Evolutionary conservation across 2,329 filamentous ascomycete species (phyloP).

Genomic region (Dactylonectria estremocensis): DNA sequence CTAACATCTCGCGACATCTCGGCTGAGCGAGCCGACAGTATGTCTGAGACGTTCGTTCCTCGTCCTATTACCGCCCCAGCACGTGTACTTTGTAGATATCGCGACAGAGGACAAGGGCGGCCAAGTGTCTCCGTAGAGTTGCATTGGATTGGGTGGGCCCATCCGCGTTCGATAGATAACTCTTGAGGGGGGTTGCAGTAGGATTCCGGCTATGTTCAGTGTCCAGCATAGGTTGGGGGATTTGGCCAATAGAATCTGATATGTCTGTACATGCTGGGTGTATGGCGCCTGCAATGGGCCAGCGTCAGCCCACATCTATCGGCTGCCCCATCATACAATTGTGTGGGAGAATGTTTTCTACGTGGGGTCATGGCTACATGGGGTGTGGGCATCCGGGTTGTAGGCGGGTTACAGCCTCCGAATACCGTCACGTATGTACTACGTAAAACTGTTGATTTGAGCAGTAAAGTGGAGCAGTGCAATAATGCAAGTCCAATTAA

Average conservation of each 20-base stretch:
- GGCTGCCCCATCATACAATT: not conserved
- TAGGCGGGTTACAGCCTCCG: not conserved
- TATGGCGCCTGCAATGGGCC: not conserved
- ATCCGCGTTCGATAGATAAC: not conserved
- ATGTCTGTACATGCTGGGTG: not conserved
- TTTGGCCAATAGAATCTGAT: not conserved
- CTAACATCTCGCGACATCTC: not conserved
- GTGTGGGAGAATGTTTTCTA: no score
- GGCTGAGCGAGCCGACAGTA: not conserved
- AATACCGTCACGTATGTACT: not conserved
- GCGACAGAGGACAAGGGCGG: not conserved
- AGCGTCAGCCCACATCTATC: slow-evolving; percentile 5
- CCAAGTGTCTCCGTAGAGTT: not conserved
- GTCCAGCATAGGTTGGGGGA: not conserved
- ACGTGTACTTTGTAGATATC: not conserved
- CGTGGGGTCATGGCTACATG: not conserved
- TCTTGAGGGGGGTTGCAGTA: not conserved
- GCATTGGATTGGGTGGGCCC: not conserved
- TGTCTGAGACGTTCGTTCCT: not conserved
- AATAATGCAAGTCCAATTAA: no score
- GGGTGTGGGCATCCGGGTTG: not conserved
- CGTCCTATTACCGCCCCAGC: not conserved
- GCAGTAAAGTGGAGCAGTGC: no score
- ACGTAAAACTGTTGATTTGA: no score
- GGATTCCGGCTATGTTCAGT: not conserved